These are phyloP conservation scores for Olyra latifolia DNA, from an alignment of 176 grass and related monocot species.

Conservation along the genomic window DNA sequence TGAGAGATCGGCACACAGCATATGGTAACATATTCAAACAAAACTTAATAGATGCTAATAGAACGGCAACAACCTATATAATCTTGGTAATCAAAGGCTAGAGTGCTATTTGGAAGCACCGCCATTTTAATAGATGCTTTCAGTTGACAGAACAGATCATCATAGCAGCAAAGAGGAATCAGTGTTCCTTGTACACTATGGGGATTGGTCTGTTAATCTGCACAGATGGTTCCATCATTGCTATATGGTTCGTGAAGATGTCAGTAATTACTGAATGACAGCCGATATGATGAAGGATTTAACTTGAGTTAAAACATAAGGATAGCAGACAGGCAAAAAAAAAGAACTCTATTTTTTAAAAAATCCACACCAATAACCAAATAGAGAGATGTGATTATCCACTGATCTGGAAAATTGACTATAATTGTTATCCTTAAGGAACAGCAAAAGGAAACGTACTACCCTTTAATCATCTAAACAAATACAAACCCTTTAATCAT, in stretches of 20 bases:
- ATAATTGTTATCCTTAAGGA: neutral
- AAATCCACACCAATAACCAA: neutral
- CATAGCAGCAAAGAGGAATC: neutral
- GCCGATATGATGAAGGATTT: neutral
- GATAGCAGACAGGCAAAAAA: neutral
- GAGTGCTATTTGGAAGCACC: neutral
- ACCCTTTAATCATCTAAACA: too few relatives aligned
- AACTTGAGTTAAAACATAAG: neutral
- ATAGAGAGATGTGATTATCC: too few relatives aligned
- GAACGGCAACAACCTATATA: neutral
- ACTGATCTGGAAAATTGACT: neutral
- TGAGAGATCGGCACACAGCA: too few relatives aligned
- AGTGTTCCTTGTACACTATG: neutral
- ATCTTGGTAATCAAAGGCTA: too few relatives aligned
- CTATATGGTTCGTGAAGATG: neutral
- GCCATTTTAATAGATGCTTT: neutral
- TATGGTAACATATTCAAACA: too few relatives aligned
- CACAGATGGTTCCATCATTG: neutral
- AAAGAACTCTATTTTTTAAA: neutral
- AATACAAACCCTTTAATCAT: neutral
- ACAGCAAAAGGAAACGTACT: conserved; percentile 1
- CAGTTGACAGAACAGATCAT: neutral
- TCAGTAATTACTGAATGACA: neutral
- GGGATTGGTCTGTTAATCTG: neutral
- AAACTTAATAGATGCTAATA: too few relatives aligned